These are phyloP conservation scores for Zancudomyces culisetae DNA, from an alignment of 371 early-diverging fungal species.

Conservation along the genomic window DNA sequence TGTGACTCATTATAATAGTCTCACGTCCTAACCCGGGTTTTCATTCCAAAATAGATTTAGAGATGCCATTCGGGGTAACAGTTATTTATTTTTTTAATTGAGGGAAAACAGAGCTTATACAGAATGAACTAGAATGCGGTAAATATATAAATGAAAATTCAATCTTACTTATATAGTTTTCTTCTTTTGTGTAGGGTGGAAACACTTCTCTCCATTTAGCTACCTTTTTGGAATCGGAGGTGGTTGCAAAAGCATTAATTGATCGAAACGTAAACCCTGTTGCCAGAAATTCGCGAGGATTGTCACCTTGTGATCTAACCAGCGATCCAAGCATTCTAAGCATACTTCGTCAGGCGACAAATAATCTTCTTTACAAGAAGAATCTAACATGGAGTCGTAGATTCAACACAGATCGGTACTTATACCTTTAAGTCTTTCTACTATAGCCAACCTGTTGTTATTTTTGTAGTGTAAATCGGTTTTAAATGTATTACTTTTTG, in stretches of 20 bases:
- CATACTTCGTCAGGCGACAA: background rate
- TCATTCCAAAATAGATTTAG: background rate
- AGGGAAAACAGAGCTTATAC: background rate
- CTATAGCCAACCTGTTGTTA: too few species aligned
- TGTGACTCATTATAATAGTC: background rate
- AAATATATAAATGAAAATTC: background rate
- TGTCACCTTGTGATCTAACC: background rate
- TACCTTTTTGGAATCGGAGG: conserved; percentile 29
- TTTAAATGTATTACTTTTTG: too few species aligned
- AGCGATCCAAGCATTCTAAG: background rate
- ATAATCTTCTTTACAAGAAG: too few species aligned
- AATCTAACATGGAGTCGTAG: too few species aligned
- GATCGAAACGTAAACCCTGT: conserved; percentile 32
- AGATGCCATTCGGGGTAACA: background rate
- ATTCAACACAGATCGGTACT: too few species aligned
- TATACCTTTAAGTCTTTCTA: too few species aligned
- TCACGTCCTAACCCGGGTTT: background rate
- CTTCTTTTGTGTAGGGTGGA: conserved; percentile 18
- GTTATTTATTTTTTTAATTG: background rate
- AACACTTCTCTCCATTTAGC: conserved; percentile 39
- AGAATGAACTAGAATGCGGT: background rate
- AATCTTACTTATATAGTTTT: too few species aligned
- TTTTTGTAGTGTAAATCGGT: too few species aligned
- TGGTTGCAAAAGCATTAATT: conserved; percentile 30
- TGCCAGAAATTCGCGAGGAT: conserved; percentile 8